Percentiles rank a stretch among this genome's conserved stretches.
These are phyloP conservation scores for Teratosphaeria zuluensis DNA, from an alignment of 2,329 filamentous ascomycete species.

Conservation along the genomic window DNA sequence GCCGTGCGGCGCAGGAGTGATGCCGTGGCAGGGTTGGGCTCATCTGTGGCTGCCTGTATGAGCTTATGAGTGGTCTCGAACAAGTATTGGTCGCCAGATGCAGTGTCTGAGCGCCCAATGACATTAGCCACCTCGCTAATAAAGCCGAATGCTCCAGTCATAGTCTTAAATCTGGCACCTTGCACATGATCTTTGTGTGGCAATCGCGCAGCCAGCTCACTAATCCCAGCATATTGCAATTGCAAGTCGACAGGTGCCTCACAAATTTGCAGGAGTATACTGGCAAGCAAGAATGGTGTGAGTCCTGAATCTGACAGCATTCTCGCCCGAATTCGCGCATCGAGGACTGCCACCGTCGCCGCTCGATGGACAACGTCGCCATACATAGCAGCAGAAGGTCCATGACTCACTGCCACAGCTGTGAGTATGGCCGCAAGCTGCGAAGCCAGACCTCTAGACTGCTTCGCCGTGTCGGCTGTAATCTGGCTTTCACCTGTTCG, in stretches of 20 bases:
- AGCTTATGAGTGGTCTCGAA: background rate
- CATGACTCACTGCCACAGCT: background rate
- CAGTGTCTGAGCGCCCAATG: background rate
- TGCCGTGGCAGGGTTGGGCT: background rate
- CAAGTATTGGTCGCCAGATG: background rate
- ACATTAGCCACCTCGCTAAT: conserved; percentile 2
- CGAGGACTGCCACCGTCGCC: background rate
- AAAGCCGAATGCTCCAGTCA: background rate
- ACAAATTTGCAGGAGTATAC: background rate
- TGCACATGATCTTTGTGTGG: background rate
- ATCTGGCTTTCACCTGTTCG: background rate
- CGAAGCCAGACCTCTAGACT: background rate
- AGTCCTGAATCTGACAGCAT: background rate
- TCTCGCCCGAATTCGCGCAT: background rate
- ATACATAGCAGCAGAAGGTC: background rate
- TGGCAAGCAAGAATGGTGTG: background rate
- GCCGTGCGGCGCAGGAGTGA: conserved; percentile 4
- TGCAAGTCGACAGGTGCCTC: background rate
- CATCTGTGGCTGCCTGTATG: background rate
- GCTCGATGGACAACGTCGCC: background rate
- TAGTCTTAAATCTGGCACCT: background rate
- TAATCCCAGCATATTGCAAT: background rate
- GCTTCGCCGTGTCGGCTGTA: background rate
- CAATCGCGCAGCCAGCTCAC: background rate
- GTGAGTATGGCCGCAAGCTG: background rate